phyloP scores from a whole-genome alignment of 2,329 filamentous ascomycete species.

The Drechslerella dactyloides region DNA sequence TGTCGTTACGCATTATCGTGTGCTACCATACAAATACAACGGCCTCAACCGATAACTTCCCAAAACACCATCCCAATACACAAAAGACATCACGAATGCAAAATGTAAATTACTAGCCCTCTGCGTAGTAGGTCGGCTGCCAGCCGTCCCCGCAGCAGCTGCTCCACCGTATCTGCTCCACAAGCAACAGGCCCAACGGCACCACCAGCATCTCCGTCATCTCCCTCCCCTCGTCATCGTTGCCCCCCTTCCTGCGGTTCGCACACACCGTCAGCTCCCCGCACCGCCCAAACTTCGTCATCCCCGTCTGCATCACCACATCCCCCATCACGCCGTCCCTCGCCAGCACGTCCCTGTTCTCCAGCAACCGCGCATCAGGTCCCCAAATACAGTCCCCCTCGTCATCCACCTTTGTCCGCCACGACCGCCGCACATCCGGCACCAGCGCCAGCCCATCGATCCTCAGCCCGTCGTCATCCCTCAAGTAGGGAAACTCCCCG shows the following conservation, averaged over 20 bases:
- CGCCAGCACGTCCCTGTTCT: conserved; percentile 30
- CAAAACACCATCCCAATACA: not conserved
- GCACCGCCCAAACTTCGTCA: conserved; percentile 35
- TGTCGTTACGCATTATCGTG: no score
- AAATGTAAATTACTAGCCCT: no score
- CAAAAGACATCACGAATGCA: not conserved
- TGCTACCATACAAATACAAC: no score
- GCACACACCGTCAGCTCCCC: conserved; percentile 39
- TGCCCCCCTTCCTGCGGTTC: conserved; percentile 30
- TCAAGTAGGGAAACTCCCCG: conserved; percentile 39
- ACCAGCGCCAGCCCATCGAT: conserved; percentile 31
- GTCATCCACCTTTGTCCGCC: conserved; percentile 14
- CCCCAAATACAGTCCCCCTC: conserved; percentile 21
- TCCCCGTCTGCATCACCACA: conserved; percentile 33
- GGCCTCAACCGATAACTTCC: no score
- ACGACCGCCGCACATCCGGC: conserved; percentile 30
- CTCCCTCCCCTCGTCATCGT: conserved; percentile 21
- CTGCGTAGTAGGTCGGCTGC: conserved; percentile 6
- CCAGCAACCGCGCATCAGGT: conserved; percentile 31
- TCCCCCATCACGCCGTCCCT: conserved; percentile 23
- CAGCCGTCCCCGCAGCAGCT: conserved; percentile 48
- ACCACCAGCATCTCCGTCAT: conserved; percentile 39
- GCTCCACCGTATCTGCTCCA: conserved; percentile 36
- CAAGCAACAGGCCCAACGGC: conserved; percentile 35
- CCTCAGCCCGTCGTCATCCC: conserved; percentile 22